Evolutionary conservation across 164 flowering plant species (phyloP), one percentile per base, ranked within the genome.

Genomic region (Nelumbo lutea): DNA sequence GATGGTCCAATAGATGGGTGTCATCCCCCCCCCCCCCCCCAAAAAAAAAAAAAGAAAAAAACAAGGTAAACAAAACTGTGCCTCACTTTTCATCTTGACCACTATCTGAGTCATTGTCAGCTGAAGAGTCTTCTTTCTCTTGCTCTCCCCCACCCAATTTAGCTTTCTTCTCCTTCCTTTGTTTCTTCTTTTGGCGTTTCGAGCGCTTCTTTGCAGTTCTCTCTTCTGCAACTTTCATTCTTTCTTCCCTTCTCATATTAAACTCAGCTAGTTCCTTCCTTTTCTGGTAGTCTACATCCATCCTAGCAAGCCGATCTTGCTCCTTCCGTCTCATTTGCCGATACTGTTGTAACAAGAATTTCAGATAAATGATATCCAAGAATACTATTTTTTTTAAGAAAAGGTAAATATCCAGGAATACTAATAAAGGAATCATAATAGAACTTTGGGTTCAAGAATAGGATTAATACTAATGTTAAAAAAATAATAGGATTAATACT

Each of bases 291-390:
- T 91, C 97, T 7, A 59, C 87, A 51, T 91, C 97, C 96, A 94
- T 94, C 71, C 98, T 87, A 43, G 94, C 77, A 67, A 91, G 84
- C 60, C 98, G 75, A 66, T 94, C 98, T 77, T 91, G 98, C 79
- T 94, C 98, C 73, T 86, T 94, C 74, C 97, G 80, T 70, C 98
- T 90, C 97, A 94, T 91, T 70, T 94, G 98, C 55, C 98, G 90
- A 67, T 91, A 94, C 98, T 94, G 87, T 76, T 70, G 70, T 59
- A 71, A 39, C 8, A 50, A 67, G n/a, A 59, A 50, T 9, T 55
- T 50, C 42, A 50, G 48, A 46, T 13, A 55, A 48, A 48, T 42
- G 39, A 42, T 27, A 43, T 9, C 7, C 43, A 42, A 41, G 13
- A 14, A 9, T 9, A 1, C 9, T 42, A 13, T n/a, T n/a, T n/a